Base-by-base conservation (phyloP, 108 stramenopile genomes). In the Nitzschia sp. region DNA sequence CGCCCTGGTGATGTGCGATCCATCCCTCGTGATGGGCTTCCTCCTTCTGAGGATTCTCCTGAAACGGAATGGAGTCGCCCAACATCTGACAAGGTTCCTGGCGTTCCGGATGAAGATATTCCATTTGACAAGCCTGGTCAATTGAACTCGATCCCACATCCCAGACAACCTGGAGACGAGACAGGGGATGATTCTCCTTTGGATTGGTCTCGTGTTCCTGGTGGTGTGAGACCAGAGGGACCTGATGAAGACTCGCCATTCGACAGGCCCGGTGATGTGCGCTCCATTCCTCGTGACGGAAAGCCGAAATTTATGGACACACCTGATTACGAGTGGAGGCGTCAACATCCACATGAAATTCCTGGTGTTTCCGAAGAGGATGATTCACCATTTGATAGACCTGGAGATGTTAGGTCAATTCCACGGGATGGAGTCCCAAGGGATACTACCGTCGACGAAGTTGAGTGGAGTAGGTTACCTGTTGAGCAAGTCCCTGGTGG, bases 21-120 rank as follows among this genome's bases (percentile, higher is more conserved):
- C 10, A 64, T 72, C 12, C 71, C 71, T 14, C 71, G 71, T 43
- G 71, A 71, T 14, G 70, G 70, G 12, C 20, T 39, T n/a, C 51
- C 70, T 17, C 34, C 5, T 7, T 21, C 51, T 6, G n/a, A 40
- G 11, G 38, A 62, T n/a, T 14, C 19, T 41, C 70, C 70, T 14
- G 60, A 71, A 12, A 39, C 38, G 8, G 50, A 51, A 3, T 71
- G 70, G 70, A 21, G 11, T 26, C 70, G 70, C 19, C 41, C 39
- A 10, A 61, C 69, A 20, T 22, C 25, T 10, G 12, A 51, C 10
- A 67, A 54, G 26, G 24, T 76, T 57, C 69, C 75, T 41, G 69
- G 54, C 10, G 60, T 52, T 10, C 46, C 57, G 9, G 72, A 59
- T 37, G 72, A 73, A 24, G 72, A 73, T 29, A 39, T 26, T 52